Conservation (phyloP, 345 rosid species). For the Linum lewisii region DNA sequence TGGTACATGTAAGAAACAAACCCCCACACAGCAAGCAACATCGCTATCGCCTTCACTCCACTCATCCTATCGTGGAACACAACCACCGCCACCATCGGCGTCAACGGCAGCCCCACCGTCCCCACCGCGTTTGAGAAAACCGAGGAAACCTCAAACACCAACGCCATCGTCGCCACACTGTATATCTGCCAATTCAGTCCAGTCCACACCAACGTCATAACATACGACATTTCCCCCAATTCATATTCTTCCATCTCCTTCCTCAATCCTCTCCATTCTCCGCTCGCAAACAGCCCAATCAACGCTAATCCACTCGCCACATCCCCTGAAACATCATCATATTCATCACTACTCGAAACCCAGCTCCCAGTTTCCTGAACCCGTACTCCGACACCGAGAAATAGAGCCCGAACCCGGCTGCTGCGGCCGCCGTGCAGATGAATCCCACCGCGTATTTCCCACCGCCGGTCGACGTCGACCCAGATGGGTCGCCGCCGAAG, state of each 20-base stretch:
- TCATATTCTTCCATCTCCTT: slow-evolving; percentile 29
- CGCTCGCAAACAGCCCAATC: slow-evolving; percentile 34
- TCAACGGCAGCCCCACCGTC: slow-evolving; percentile 33
- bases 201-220: slow-evolving; percentile 43
- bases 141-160: slow-evolving; percentile 41
- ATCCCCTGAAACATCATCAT: slow-evolving; percentile 25
- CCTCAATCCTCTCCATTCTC: slow-evolving; percentile 31
- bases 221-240: slow-evolving; percentile 26
- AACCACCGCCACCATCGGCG: slow-evolving; percentile 39
- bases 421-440: slow-evolving; percentile 34
- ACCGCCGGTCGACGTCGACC: slow-evolving; percentile 19
- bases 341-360: too few species aligned
- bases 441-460: slow-evolving; percentile 39
- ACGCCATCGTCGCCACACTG: slow-evolving; percentile 31
- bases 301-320: slow-evolving; percentile 31
- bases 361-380: slow-evolving; percentile 24
- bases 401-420: slow-evolving; percentile 32
- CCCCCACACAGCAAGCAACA: slow-evolving; percentile 48
- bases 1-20: slow-evolving; percentile 41
- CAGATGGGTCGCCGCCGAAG: slow-evolving; percentile 31
- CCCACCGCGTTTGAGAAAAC: slow-evolving; percentile 46
- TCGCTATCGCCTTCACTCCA: slow-evolving; percentile 39
- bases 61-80: slow-evolving; percentile 47
- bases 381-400: slow-evolving; percentile 37
- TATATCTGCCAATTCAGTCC: slow-evolving; percentile 40